Evolutionary conservation across 75 land plant genomes (phyloP), one percentile per base, ranked within the genome.

Genomic region (Picea glauca): DNA sequence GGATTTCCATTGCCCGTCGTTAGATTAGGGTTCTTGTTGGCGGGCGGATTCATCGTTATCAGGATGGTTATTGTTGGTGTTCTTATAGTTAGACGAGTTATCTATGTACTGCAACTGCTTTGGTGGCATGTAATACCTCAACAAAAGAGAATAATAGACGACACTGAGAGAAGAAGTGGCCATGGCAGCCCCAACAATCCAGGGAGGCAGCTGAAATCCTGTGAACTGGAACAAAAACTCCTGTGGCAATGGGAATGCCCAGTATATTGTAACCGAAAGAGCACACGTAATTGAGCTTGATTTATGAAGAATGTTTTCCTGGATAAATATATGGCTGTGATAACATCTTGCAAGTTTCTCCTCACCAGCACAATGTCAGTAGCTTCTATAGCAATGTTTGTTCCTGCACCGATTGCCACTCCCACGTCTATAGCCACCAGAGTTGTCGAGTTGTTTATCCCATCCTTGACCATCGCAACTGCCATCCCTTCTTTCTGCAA

Each of bases 401-500:
- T 86, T n/a, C 88, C 88, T 43, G 85, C 85, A 59, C 88, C 88
- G 66, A 86, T 86, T 14, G 85, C 88, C 74, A 86, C 80, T 40
- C 88, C 88, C 7, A 86, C 80, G 74, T 86, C 85, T 21, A 85
- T 82, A n/a, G 85, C 88, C 17, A 79, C 88, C 4, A 86, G 88
- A 11, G 88, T 83, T 15, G 88, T 85, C 38, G 88, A 86, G 63
- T 86, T 85, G 60, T 86, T 83, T 2, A 86, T 84, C 8, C 88
- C 88, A 75, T 86, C 88, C 13, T 85, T 82, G 1, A 86, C 88
- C 88, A 26, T 26, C 26, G 64, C 32, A 94, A 60, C 17, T 93
- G 91, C 60, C 91, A 93, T 20, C 93, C 88, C 79, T 93, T 93
- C 58, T 93, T 86, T 21, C 95, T 98, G 91, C 93, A 78, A 26